These are phyloP conservation scores for Blastobotrys illinoisensis DNA, from an alignment of 1,139 yeast species.

Conservation along the genomic window DNA sequence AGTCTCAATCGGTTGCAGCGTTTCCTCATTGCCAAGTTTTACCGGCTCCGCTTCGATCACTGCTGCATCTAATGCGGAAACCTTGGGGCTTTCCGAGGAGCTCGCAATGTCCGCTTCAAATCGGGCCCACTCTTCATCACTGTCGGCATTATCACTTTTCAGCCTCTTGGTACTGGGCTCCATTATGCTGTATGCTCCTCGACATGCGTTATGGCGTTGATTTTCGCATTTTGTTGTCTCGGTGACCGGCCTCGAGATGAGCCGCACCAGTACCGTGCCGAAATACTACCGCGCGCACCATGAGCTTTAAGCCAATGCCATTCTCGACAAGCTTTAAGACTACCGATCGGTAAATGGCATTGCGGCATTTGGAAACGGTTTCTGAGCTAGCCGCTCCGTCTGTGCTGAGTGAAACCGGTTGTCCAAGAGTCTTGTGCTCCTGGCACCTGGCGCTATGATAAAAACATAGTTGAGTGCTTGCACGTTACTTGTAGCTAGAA, in stretches of 20 bases:
- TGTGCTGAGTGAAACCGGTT: too few relatives aligned
- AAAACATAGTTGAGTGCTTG: too few relatives aligned
- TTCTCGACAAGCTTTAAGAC: too few relatives aligned
- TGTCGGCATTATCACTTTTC: background rate
- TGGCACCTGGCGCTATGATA: too few relatives aligned
- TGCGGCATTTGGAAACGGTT: too few relatives aligned
- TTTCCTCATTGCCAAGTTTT: conserved; percentile 2
- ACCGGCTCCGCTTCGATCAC: conserved; percentile 2
- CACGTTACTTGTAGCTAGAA: too few relatives aligned
- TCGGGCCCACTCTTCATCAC: conserved; percentile 2
- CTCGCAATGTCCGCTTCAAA: conserved; percentile 1
- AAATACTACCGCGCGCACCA: too few relatives aligned
- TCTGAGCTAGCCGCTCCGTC: too few relatives aligned
- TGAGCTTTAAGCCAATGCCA: too few relatives aligned
- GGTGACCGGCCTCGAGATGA: background rate
- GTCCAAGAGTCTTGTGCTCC: too few relatives aligned
- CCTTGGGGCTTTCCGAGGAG: background rate
- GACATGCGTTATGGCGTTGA: background rate
- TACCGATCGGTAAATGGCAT: too few relatives aligned
- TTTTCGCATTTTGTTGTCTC: background rate
- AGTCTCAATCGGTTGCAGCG: conserved; percentile 9
- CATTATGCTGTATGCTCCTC: background rate
- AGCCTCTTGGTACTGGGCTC: background rate
- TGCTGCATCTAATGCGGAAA: conserved; percentile 1
- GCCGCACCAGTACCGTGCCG: too few relatives aligned